Evolutionary conservation across 108 stramenopile genomes (phyloP).

Genomic region (Aureococcus anophagefferens): DNA sequence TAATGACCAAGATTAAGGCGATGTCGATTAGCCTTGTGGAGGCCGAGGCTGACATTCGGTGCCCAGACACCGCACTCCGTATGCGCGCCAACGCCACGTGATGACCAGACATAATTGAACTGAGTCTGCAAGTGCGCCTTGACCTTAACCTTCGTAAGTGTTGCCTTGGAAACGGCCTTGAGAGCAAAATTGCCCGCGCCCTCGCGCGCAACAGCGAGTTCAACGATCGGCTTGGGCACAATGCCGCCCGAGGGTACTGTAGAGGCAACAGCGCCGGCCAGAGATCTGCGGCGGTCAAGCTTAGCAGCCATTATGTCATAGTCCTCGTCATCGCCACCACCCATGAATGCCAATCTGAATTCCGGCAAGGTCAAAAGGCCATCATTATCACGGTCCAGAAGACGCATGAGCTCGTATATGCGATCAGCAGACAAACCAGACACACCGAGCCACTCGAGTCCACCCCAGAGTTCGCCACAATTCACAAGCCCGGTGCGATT

Average conservation of each 20-base stretch:
- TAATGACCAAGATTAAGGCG: constrained; percentile 86
- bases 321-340: constrained; percentile 62
- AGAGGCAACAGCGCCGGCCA: no score
- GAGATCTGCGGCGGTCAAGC: no score
- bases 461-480: constrained; percentile 84
- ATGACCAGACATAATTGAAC: constrained; percentile 77
- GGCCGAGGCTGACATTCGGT: background rate
- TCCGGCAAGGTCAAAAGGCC: constrained; percentile 89
- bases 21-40: constrained; percentile 50
- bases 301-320: no score
- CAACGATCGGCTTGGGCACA: constrained; percentile 61
- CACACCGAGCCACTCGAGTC: constrained; percentile 84
- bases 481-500: constrained; percentile 82
- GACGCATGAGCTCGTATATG: constrained; percentile 80
- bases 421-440: no score
- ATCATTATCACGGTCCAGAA: constrained; percentile 79
- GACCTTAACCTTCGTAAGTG: constrained; percentile 52
- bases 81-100: constrained; percentile 22
- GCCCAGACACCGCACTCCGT: background rate
- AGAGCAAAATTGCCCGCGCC: no score
- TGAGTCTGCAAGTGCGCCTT: constrained; percentile 52
- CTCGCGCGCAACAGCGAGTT: constrained; percentile 69
- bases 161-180: constrained; percentile 29
- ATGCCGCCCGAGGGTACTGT: constrained; percentile 28
- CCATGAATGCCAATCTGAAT: constrained; percentile 77